A percentile compares a stretch with the other conserved stretches of the same genome.
Evolutionary conservation across 176 grass and related monocot species (phyloP).

Genomic region (Zea luxurians): DNA sequence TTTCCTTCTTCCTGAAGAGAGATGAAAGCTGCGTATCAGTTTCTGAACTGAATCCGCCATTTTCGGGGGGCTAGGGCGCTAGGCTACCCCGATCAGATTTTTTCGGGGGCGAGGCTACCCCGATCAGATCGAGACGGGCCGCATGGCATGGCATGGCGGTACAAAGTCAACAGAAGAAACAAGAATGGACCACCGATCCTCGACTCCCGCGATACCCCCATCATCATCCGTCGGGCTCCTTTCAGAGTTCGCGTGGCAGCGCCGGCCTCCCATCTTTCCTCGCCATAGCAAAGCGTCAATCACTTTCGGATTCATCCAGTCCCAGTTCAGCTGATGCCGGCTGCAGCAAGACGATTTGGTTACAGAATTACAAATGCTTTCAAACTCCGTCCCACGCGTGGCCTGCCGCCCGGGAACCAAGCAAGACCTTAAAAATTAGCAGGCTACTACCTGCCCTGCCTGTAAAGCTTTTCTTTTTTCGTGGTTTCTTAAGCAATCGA

Average conservation of each 20-base stretch:
- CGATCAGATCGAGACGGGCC: neutral
- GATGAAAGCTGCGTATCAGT: no score
- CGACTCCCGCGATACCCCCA: no score
- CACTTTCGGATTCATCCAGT: conserved; percentile 4
- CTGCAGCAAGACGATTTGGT: neutral
- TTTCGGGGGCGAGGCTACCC: neutral
- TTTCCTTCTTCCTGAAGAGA: no score
- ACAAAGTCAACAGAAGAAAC: neutral
- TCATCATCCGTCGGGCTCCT: neutral
- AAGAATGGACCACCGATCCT: neutral
- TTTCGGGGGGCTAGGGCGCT: neutral
- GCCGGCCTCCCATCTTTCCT: conserved; percentile 3
- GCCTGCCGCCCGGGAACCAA: neutral
- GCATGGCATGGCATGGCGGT: neutral
- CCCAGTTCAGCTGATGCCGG: neutral
- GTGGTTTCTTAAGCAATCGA: neutral
- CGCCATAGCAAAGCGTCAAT: neutral
- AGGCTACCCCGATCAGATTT: neutral
- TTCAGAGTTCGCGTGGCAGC: neutral
- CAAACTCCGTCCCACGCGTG: no score
- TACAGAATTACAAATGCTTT: neutral
- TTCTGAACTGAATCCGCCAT: neutral
- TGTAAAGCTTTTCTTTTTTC: no score
- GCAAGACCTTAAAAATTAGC: neutral
- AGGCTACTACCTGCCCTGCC: neutral